phyloP scores from a whole-genome alignment of 805 yeast genomes.

The Candida peoriensis region DNA sequence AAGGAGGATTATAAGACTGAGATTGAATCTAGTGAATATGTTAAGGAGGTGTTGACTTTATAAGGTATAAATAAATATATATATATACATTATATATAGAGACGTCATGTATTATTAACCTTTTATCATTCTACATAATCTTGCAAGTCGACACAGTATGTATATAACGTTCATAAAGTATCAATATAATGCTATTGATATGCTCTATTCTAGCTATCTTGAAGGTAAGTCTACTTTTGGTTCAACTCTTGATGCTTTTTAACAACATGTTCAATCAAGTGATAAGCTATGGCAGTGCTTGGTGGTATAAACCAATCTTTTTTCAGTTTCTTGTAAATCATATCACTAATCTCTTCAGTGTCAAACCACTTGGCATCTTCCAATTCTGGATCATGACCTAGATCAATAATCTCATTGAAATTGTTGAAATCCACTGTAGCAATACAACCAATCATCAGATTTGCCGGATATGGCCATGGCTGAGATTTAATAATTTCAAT shows the following conservation, averaged over 20 bases:
- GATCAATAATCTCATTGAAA: slow-evolving; percentile 54
- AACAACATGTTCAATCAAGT: slow-evolving; percentile 20
- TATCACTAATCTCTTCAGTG: slow-evolving; percentile 39
- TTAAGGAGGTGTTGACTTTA: slow-evolving; percentile 40
- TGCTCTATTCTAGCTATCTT: too few species aligned
- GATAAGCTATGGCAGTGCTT: slow-evolving; percentile 24
- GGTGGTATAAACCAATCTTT: slow-evolving; percentile 24
- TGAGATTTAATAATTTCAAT: slow-evolving; percentile 69
- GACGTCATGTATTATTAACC: too few species aligned
- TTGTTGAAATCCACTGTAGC: slow-evolving; percentile 73
- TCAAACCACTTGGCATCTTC: slow-evolving; percentile 86
- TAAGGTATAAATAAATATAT: too few species aligned
- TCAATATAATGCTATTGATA: too few species aligned
- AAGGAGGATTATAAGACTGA: slow-evolving; percentile 23
- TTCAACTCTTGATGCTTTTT: slow-evolving; percentile 9
- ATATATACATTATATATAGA: too few species aligned
- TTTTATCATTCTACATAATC: too few species aligned
- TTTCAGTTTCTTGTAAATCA: slow-evolving; percentile 8
- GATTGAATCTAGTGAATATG: slow-evolving; percentile 33
- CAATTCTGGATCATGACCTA: slow-evolving; percentile 83
- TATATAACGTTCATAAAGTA: too few species aligned
- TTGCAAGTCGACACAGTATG: too few species aligned
- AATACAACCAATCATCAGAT: slow-evolving; percentile 88
- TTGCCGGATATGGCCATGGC: slow-evolving; percentile 98
- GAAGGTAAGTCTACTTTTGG: too few species aligned